Percentiles rank a stretch among this genome's conserved stretches.
These are phyloP conservation scores for Cytospora paraplurivora DNA, from an alignment of 2,329 filamentous ascomycete genomes.

Conservation along the genomic window DNA sequence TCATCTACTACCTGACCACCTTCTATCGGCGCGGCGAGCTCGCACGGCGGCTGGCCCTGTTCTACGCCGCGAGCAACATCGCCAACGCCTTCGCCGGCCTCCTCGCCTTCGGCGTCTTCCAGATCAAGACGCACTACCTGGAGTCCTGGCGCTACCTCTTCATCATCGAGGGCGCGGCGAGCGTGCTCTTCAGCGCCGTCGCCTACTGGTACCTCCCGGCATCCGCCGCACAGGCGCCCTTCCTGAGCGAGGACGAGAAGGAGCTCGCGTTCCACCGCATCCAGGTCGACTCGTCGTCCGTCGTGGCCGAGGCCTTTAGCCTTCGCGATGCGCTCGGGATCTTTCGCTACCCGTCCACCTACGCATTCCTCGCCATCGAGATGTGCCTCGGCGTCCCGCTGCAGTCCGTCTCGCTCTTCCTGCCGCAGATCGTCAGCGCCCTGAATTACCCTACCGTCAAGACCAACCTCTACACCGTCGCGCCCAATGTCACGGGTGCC, in stretches of 20 bases:
- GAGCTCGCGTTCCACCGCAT: slow-evolving; percentile 72
- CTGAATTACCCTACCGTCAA: slow-evolving; percentile 52
- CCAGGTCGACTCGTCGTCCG: slow-evolving; percentile 71
- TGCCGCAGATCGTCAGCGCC: slow-evolving; percentile 53
- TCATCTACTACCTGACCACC: slow-evolving; percentile 58
- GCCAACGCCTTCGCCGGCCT: slow-evolving; percentile 65
- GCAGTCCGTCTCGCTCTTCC: slow-evolving; percentile 55
- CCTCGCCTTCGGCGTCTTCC: slow-evolving; percentile 55
- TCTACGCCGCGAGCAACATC: slow-evolving; percentile 61
- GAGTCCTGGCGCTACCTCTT: slow-evolving; percentile 53
- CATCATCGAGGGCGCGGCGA: slow-evolving; percentile 56
- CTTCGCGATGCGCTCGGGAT: slow-evolving; percentile 54
- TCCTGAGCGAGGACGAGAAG: slow-evolving; percentile 67
- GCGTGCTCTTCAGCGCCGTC: slow-evolving; percentile 63
- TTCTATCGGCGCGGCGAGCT: slow-evolving; percentile 75
- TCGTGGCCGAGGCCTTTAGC: slow-evolving; percentile 55
- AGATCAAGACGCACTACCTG: slow-evolving; percentile 39
- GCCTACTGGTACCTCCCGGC: slow-evolving; percentile 70
- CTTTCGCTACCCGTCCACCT: slow-evolving; percentile 53
- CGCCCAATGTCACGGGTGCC: slow-evolving; percentile 74
- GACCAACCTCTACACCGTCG: slow-evolving; percentile 80
- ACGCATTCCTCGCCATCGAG: slow-evolving; percentile 55
- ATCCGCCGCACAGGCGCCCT: slow-evolving; percentile 64
- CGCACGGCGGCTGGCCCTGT: slow-evolving; percentile 69
- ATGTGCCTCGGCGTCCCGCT: slow-evolving; percentile 62